Evolutionary conservation across 192 early-diverging fungal genomes (phyloP).

Genomic region (Radiomyces spectabilis): DNA sequence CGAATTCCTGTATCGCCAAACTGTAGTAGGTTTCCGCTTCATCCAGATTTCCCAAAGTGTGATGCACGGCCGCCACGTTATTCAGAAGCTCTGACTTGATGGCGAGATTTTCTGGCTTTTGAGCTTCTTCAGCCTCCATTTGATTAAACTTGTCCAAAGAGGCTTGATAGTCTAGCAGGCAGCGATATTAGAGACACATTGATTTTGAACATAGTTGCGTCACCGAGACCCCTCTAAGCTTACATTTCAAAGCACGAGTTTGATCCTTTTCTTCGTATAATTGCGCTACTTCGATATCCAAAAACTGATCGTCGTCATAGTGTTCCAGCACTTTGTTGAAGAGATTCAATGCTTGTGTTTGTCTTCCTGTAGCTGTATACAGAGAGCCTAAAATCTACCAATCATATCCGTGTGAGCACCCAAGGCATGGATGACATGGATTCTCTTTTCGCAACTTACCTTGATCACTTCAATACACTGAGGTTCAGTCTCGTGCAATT

Average conservation of each 20-base stretch:
- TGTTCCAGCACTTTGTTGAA: constrained; percentile 56
- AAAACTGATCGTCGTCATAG: constrained; percentile 41
- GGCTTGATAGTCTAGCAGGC: constrained; percentile 19
- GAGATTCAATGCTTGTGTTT: constrained; percentile 56
- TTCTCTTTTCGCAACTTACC: constrained; percentile 14
- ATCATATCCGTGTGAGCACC: not conserved
- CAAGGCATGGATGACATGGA: not conserved
- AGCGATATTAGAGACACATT: too few relatives aligned
- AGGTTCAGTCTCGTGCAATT: constrained; percentile 49
- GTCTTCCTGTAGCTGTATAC: constrained; percentile 54
- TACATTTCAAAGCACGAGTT: constrained; percentile 17
- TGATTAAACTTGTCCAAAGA: too few relatives aligned
- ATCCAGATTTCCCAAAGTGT: constrained; percentile 24
- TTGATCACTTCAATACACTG: constrained; percentile 58
- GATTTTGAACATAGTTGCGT: too few relatives aligned
- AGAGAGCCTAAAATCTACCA: constrained; percentile 49
- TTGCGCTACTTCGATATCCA: constrained; percentile 59
- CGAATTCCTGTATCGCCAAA: constrained; percentile 36
- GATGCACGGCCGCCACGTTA: constrained; percentile 78
- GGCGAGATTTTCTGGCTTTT: constrained; percentile 5
- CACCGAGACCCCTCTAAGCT: too few relatives aligned
- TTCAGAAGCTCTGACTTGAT: constrained; percentile 68
- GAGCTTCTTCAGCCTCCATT: not conserved
- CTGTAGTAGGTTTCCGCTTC: constrained; percentile 37
- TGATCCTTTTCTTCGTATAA: constrained; percentile 48